Base-by-base conservation (phyloP, 2,329 filamentous ascomycete genomes). In the Penicillium glabrum region DNA sequence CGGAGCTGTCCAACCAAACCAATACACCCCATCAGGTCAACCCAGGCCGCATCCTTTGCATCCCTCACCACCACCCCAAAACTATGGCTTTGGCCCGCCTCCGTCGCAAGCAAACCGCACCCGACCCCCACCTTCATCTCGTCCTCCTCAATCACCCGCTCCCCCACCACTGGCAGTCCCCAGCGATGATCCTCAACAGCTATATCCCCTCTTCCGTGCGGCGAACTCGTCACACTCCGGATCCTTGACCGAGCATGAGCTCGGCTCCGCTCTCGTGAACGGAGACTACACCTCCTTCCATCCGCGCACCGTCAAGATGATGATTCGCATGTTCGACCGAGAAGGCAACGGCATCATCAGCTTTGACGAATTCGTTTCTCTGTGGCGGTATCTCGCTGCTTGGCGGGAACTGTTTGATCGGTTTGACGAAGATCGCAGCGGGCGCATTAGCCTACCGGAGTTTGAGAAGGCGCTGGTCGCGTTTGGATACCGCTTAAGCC, bases 271-370 rank as follows among this genome's bases (percentile, higher is more conserved):
- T 21, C 86, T 99, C 6, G 93, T 98, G 58, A 99, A 99, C 72
- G 93, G 93, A 54, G 95, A 99, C 81, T 97, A 91, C 86, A 91
- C 91, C 1, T 86, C 91, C 5, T 99, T 99, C 74, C 93, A 99
- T 75, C 83, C 87, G 5, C 90, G 96, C 67, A 99, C 95, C 1
- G 93, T 98, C 63, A 89, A 89, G 70, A 96, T 98, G 91, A 97
- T 99, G 93, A 97, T 99, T 65, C 89, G 93, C 71, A 98, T 99
- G 95, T 99, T 99, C 77, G 93, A 98, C 78, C 90, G 89, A 57
- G 90, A 97, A 77, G 89, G 90, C 66, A 89, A 85, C 60, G 92
- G 93, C 51, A 90, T 89, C 14, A 96, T 99, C 73, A 92, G 89
- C 59, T 98, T 96, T 74, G 88, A 95, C 63, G 95, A 98, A 76